Evolutionary conservation across 768 basidiomycete genomes (phyloP), one percentile per base, ranked within the genome.

Genomic region (Amanita brunnescens): DNA sequence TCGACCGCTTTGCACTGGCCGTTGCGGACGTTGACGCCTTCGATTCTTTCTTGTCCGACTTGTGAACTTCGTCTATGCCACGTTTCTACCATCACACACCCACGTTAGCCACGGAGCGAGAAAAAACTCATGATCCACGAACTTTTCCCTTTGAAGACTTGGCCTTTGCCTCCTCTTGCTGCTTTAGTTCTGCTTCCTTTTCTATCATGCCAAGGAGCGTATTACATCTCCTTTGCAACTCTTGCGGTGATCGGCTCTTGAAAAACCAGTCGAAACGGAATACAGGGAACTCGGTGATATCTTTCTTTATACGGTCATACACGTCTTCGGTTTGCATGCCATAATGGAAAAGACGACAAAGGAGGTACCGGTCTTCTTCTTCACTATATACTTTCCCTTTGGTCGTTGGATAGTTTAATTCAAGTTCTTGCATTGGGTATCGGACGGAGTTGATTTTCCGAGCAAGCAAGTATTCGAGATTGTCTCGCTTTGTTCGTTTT

Each of bases 211-310:
- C 75, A 23, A 96, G 61, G 33, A 97, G 63, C 2, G 95, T 96
- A 58, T 85, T 85, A 60, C 92, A 96, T 49, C 95, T 71, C 56
- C 95, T 72, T 61, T 85, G 82, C 51, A 98, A 69, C 68, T 98
- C 95, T 60, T 90, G 84, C 2, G 91, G 83, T 9, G 87, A 90
- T 49, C 95, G 72, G 57, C 90, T 91, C 74, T 95, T 94, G 76
- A 93, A 87, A 72, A 96, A 97, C 95, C 93, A 97, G 62, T 97
- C 93, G 60, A 98, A 98, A 18, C 94, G 76, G 72, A 97, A 99
- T 12, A 94, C 87, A 1, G 95, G 94, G 68, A 93, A 97, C 68
- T 98, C 94, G 13, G 83, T 85, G 56, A 98, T 92, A 66, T 98
- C 95, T 66, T 85, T 82, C 78, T 95, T 96, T 69, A 98, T 96